Evolutionary conservation across 2,329 filamentous ascomycete genomes (phyloP).

Genomic region (Rugonectria rugulosa): DNA sequence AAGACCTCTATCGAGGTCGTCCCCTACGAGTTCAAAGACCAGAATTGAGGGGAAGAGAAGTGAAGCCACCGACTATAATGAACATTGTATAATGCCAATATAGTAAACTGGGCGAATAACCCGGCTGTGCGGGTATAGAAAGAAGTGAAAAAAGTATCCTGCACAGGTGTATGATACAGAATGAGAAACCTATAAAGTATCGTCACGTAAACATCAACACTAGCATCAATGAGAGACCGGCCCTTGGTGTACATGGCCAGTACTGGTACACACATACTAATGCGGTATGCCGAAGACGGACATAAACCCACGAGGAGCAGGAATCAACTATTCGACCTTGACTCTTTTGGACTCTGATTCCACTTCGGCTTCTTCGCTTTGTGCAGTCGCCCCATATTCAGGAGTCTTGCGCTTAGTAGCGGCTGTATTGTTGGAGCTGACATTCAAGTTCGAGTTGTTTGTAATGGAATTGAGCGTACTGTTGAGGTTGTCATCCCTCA

Average conservation of each 20-base stretch:
- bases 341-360: slow-evolving; percentile 60
- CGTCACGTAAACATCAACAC: slow-evolving; percentile 13
- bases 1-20: too few species aligned
- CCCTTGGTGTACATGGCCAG: slow-evolving; percentile 23
- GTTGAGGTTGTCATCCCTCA: slow-evolving; percentile 60
- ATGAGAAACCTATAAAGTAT: neutral
- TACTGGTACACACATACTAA: slow-evolving; percentile 15
- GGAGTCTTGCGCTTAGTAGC: slow-evolving; percentile 65
- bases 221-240: slow-evolving; percentile 28
- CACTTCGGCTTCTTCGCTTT: slow-evolving; percentile 51
- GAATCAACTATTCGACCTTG: slow-evolving; percentile 61
- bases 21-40: slow-evolving; percentile 24
- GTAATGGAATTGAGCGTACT: slow-evolving; percentile 10
- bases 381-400: slow-evolving; percentile 53
- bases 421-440: slow-evolving; percentile 28
- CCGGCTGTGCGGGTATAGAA: neutral
- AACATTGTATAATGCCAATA: slow-evolving; percentile 14
- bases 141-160: slow-evolving; percentile 6
- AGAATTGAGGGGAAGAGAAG: slow-evolving; percentile 23
- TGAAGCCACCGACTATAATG: slow-evolving; percentile 15
- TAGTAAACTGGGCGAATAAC: slow-evolving; percentile 1
- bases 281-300: too few species aligned
- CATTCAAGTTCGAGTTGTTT: slow-evolving; percentile 31
- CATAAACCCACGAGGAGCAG: too few species aligned
- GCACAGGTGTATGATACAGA: neutral